phyloP scores from a whole-genome alignment of 2,329 filamentous ascomycete genomes.

The Microcera coccophila region DNA sequence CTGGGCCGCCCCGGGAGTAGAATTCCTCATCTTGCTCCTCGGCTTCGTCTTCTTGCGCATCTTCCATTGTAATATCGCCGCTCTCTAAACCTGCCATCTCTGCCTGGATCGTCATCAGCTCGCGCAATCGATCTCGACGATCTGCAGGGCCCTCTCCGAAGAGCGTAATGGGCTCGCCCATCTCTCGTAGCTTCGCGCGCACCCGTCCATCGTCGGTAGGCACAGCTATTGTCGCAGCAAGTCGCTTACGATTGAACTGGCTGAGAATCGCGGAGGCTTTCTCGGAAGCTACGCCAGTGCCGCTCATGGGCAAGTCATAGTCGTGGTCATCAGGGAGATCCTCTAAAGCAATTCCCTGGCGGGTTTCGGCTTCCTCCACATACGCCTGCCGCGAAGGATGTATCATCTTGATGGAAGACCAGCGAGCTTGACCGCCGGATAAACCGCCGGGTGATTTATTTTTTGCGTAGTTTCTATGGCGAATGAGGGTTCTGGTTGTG shows the following conservation, averaged over 20 bases:
- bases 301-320: constrained; percentile 69
- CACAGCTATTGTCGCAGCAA: constrained; percentile 83
- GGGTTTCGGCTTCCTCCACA: constrained; percentile 74
- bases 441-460: too few relatives aligned
- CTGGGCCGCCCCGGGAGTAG: constrained; percentile 77
- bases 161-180: constrained; percentile 90
- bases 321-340: constrained; percentile 67
- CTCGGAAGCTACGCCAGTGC: constrained; percentile 67
- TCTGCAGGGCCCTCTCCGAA: constrained; percentile 89
- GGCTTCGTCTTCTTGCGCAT: constrained; percentile 56
- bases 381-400: constrained; percentile 91
- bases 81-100: constrained; percentile 56
- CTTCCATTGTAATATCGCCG: constrained; percentile 60
- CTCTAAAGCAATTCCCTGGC: constrained; percentile 47
- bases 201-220: constrained; percentile 91
- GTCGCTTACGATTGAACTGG: constrained; percentile 87
- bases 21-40: constrained; percentile 88
- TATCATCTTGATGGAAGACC: constrained; percentile 50
- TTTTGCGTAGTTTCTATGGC: too few relatives aligned
- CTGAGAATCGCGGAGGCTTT: constrained; percentile 80
- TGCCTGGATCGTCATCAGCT: constrained; percentile 69
- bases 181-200: constrained; percentile 71
- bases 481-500: too few relatives aligned
- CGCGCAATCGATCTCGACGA: constrained; percentile 78
- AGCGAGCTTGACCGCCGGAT: too few relatives aligned